A percentile compares a stretch with the other conserved stretches of the same genome.
Evolutionary conservation across 495 filamentous ascomycete genomes (phyloP).

Genomic region (Aspergillus panamensis): DNA sequence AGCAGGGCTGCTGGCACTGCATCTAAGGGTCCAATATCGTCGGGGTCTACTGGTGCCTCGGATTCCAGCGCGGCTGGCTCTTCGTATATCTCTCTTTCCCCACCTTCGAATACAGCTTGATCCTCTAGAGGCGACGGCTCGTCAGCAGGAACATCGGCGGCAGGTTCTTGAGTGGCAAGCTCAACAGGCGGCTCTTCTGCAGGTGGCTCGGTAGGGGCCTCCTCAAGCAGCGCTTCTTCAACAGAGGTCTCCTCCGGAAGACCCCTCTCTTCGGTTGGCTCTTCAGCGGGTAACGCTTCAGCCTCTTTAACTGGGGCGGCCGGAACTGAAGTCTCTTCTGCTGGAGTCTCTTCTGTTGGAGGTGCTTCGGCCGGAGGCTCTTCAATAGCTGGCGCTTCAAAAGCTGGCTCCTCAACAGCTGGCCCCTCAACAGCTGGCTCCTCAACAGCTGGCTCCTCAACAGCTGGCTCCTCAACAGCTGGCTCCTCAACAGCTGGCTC

Average conservation of each 20-base stretch:
- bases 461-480: conserved; percentile 4
- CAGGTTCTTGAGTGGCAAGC: conserved; percentile 6
- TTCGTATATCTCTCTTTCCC: conserved; percentile 1
- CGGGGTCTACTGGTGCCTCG: not conserved
- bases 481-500: conserved; percentile 11
- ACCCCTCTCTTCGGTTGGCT: not conserved
- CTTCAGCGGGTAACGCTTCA: conserved; percentile 14
- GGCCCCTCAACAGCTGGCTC: conserved; percentile 12
- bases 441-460: conserved; percentile 14
- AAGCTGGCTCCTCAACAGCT: conserved; percentile 1
- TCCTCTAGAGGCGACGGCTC: not conserved
- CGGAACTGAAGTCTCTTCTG: conserved; percentile 11
- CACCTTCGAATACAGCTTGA: no score
- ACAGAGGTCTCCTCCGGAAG: not conserved
- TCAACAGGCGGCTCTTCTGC: conserved; percentile 5
- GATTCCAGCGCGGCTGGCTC: conserved; percentile 4
- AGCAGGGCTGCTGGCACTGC: conserved; percentile 8
- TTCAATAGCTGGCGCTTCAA: conserved; percentile 16
- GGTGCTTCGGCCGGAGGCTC: conserved; percentile 15
- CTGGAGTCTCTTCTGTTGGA: conserved; percentile 10
- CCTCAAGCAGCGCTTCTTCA: conserved; percentile 1
- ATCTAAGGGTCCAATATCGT: not conserved
- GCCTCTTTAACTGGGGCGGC: conserved; percentile 13
- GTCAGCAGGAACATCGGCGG: conserved; percentile 3
- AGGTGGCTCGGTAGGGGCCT: conserved; percentile 5